Conservation (phyloP, 1,139 yeast genomes). For the Wickerhamiella infanticola region DNA sequence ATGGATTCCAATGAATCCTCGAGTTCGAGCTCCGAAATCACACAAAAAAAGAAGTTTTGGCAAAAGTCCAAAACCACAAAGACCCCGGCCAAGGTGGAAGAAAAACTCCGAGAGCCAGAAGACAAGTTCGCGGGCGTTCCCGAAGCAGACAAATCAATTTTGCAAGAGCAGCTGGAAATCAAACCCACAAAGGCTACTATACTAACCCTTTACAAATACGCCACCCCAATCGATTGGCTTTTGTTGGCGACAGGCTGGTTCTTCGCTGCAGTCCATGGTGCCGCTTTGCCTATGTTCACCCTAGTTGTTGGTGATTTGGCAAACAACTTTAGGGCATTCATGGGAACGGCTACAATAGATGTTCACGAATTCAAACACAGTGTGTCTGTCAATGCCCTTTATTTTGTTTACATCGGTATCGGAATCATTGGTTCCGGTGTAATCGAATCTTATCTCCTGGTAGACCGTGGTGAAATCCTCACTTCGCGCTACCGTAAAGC, state of each 20-base stretch:
- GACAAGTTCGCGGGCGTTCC: constrained; percentile 18
- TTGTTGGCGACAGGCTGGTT: constrained; percentile 20
- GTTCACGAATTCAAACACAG: constrained; percentile 20
- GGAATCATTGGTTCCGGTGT: constrained; percentile 24
- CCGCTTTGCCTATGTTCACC: constrained; percentile 28
- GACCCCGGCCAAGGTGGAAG: neutral
- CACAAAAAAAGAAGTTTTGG: neutral
- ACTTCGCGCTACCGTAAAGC: constrained; percentile 28
- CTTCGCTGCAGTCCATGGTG: constrained; percentile 25
- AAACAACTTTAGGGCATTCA: constrained; percentile 23
- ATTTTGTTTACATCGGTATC: constrained; percentile 27
- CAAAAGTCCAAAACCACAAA: neutral
- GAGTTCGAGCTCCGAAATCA: neutral
- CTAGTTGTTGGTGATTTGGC: constrained; percentile 28
- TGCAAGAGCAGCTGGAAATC: constrained; percentile 22
- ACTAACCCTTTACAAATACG: constrained; percentile 24
- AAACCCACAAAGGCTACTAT: constrained; percentile 18
- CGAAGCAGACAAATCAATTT: constrained; percentile 21
- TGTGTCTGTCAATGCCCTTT: constrained; percentile 24
- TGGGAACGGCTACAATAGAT: constrained; percentile 18
- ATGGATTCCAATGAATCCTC: neutral
- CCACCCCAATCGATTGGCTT: constrained; percentile 20
- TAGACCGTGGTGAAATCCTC: constrained; percentile 29
- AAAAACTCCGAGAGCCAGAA: neutral
- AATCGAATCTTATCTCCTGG: constrained; percentile 24